phyloP scores from a whole-genome alignment of 805 yeast species.

The Metschnikowia picachoensis region DNA sequence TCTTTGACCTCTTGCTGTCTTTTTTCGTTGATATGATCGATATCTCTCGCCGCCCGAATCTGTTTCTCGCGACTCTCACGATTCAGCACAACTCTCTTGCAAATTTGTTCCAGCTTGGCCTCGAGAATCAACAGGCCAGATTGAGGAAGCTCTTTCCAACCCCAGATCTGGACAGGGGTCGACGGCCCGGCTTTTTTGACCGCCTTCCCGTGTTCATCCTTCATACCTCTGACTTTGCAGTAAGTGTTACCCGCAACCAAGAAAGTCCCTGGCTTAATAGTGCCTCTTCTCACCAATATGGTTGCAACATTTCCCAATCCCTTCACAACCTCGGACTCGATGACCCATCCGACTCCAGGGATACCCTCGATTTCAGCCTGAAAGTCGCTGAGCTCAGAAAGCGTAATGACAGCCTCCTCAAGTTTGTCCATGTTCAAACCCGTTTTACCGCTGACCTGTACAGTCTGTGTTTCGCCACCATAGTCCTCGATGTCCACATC shows the following conservation, averaged over 20 bases:
- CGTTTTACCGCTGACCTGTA: constrained; percentile 82
- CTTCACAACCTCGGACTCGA: constrained; percentile 78
- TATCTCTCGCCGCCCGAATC: constrained; percentile 56
- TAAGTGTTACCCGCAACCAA: constrained; percentile 83
- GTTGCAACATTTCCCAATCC: constrained; percentile 88
- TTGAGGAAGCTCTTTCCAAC: constrained; percentile 91
- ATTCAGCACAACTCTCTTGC: constrained; percentile 69
- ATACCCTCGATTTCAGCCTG: constrained; percentile 52
- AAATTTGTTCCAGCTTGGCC: constrained; percentile 68
- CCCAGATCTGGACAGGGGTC: constrained; percentile 84
- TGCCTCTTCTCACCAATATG: constrained; percentile 75
- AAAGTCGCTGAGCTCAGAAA: constrained; percentile 80
- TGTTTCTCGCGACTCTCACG: constrained; percentile 52
- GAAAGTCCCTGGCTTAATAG: constrained; percentile 63
- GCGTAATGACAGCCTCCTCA: constrained; percentile 82
- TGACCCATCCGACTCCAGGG: constrained; percentile 79
- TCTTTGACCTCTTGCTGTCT: constrained; percentile 54
- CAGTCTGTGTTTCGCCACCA: constrained; percentile 93
- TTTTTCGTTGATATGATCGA: constrained; percentile 67
- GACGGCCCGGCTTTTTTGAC: constrained; percentile 76
- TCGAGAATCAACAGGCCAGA: constrained; percentile 85
- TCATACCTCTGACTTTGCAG: constrained; percentile 78
- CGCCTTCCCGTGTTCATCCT: constrained; percentile 64
- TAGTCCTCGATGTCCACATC: constrained; percentile 86
- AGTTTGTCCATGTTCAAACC: constrained; percentile 86